These are phyloP conservation scores for Rhodosporidiobolus odoratus DNA, from an alignment of 768 basidiomycete genomes.

Conservation along the genomic window DNA sequence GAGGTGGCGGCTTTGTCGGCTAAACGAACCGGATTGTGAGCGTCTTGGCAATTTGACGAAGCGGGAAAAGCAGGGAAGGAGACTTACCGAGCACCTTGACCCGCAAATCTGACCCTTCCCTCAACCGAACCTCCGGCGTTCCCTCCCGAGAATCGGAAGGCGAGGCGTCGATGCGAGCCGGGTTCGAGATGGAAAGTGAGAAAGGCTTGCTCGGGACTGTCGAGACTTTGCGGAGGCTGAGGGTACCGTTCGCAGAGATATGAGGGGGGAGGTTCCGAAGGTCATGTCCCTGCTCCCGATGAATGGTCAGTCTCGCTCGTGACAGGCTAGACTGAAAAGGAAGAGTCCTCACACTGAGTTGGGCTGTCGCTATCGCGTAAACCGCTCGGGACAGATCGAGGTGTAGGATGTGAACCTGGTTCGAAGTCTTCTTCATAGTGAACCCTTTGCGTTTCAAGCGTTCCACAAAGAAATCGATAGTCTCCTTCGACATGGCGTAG, in stretches of 20 bases:
- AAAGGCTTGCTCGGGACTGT: slow-evolving; percentile 29
- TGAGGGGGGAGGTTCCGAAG: background rate
- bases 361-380: slow-evolving; percentile 19
- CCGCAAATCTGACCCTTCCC: slow-evolving; percentile 18
- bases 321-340: background rate
- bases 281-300: slow-evolving; percentile 15
- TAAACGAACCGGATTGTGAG: background rate
- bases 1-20: slow-evolving; percentile 35
- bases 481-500: background rate
- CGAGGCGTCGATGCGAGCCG: background rate
- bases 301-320: too few relatives aligned
- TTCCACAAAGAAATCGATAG: background rate
- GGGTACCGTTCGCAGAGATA: slow-evolving; percentile 4
- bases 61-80: too few relatives aligned
- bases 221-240: slow-evolving; percentile 20
- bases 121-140: background rate
- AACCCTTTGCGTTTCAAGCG: background rate
- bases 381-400: slow-evolving; percentile 19
- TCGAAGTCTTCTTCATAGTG: background rate
- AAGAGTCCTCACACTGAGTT: background rate
- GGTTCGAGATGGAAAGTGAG: slow-evolving; percentile 15
- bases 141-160: too few relatives aligned
- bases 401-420: slow-evolving; percentile 17
- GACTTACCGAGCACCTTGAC: slow-evolving; percentile 30
- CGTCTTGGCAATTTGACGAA: too few relatives aligned